Percentiles rank a stretch among this genome's conserved stretches.
Conservation (phyloP, 1,284 basidiomycete species). For the Boletus sp. region DNA sequence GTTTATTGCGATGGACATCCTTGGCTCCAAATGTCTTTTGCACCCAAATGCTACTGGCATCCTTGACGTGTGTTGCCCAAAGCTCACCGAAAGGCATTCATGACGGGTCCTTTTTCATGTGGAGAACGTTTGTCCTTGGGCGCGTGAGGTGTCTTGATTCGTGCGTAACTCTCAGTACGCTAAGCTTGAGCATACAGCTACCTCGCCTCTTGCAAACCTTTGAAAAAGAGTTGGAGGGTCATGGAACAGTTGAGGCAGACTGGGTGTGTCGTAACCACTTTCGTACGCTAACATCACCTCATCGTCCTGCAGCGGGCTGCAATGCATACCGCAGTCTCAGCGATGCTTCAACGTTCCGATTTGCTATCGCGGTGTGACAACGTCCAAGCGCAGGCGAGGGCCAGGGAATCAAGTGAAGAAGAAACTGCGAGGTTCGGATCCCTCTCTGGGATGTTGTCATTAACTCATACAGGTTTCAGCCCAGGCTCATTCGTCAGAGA, state of each 20-base stretch:
- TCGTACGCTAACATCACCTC: constrained; percentile 7
- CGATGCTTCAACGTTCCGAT: constrained; percentile 48
- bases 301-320: constrained; percentile 45
- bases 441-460: not conserved
- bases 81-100: constrained; percentile 34
- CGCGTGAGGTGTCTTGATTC: constrained; percentile 44
- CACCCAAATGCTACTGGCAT: constrained; percentile 60
- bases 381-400: constrained; percentile 32
- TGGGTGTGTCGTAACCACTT: constrained; percentile 43
- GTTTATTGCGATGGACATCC: constrained; percentile 57
- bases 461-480: constrained; percentile 18
- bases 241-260: constrained; percentile 48
- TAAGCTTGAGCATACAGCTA: constrained; percentile 41
- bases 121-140: constrained; percentile 69
- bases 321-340: constrained; percentile 50
- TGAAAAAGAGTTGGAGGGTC: constrained; percentile 49
- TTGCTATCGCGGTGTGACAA: constrained; percentile 47
- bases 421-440: constrained; percentile 21
- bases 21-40: constrained; percentile 67
- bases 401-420: constrained; percentile 21
- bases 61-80: constrained; percentile 58
- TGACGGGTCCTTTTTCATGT: constrained; percentile 42
- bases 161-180: not conserved
- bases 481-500: constrained; percentile 52
- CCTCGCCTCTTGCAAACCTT: constrained; percentile 55